Evolutionary conservation across 306 rosid species (phyloP), one percentile per base, ranked within the genome.

Genomic region (Lupinus albus): DNA sequence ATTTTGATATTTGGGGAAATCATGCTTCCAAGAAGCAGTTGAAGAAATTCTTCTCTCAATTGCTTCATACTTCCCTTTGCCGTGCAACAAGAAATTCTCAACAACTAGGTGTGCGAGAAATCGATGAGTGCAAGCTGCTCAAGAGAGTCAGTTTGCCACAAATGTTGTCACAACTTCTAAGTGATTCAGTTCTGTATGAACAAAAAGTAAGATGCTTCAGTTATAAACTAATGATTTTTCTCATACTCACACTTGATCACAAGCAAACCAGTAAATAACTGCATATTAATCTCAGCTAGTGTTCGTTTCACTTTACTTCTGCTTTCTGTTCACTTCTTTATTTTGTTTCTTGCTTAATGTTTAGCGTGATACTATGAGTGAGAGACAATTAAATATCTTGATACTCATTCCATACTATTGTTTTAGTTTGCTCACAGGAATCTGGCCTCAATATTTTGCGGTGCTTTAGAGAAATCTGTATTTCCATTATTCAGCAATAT

Each of bases 341-440:
- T 18, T 53, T 44, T 63, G 25, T 63, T 28, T 54, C 38, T 71
- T 32, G 20, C 48, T 55, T 51, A 28, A 21, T 76, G 77, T 50
- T 53, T 61, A 11, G 1, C 69, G 42, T 8, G 13, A 50, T 66
- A 57, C 33, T 44, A 38, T 55, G 46, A 53, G 54, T 68, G 13
- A 30, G 48, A 72, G 53, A 38, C 33, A 42, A 10, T 55, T 67
- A 10, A 55, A 72, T 68, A 44, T 59, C 56, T 45, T 21, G 17
- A 15, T 60, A 61, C 69, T 81, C 69, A 81, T 79, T 81, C 33
- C 52, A 11, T 72, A 61, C 64, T 78, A 13, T 82, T 81, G 79
- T 75, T 72, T 78, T 82, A 87, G 98, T 87, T 88, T 92, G 85
- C 81, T 76, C 11, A 83, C 93, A 86, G 91, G 87, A 78, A 75